Percentiles rank a stretch among this genome's conserved stretches.
Evolutionary conservation across 768 basidiomycete genomes (phyloP).

Genomic region (Mycena amicta): DNA sequence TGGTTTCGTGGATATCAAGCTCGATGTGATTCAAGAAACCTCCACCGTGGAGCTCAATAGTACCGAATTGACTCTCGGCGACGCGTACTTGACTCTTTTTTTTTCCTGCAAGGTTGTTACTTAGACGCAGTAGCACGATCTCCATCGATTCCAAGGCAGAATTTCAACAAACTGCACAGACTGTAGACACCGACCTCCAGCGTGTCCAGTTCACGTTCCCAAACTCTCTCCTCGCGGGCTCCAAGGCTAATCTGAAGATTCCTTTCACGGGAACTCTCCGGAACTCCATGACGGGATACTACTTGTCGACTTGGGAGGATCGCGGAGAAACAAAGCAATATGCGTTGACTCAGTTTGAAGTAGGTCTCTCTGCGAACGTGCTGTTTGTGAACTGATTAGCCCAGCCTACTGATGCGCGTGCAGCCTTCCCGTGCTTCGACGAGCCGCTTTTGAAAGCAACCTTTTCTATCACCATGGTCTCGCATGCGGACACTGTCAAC

Average conservation of each 20-base stretch:
- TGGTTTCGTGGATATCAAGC: constrained; percentile 76
- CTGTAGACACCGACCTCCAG: constrained; percentile 63
- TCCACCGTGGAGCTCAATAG: constrained; percentile 68
- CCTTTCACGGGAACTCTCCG: constrained; percentile 71
- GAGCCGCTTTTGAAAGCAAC: constrained; percentile 90
- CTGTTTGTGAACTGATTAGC: too few species aligned
- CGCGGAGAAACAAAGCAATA: constrained; percentile 68
- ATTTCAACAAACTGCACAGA: constrained; percentile 40
- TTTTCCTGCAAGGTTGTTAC: neutral
- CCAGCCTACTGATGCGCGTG: constrained; percentile 85
- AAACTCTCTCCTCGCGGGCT: constrained; percentile 14
- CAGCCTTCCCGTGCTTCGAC: constrained; percentile 90
- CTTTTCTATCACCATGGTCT: constrained; percentile 75
- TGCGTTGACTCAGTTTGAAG: constrained; percentile 90
- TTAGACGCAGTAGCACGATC: constrained; percentile 40
- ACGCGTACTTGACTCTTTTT: constrained; percentile 40
- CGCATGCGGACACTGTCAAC: constrained; percentile 72
- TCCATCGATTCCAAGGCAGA: constrained; percentile 56
- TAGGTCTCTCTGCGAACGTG: too few species aligned
- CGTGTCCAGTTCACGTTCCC: constrained; percentile 65
- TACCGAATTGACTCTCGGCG: constrained; percentile 57
- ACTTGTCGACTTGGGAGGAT: constrained; percentile 65
- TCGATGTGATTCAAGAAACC: constrained; percentile 66
- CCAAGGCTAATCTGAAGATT: constrained; percentile 47
- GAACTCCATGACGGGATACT: constrained; percentile 81